phyloP scores from a whole-genome alignment of 441 rosid species.

The Gossypium lobatum region DNA sequence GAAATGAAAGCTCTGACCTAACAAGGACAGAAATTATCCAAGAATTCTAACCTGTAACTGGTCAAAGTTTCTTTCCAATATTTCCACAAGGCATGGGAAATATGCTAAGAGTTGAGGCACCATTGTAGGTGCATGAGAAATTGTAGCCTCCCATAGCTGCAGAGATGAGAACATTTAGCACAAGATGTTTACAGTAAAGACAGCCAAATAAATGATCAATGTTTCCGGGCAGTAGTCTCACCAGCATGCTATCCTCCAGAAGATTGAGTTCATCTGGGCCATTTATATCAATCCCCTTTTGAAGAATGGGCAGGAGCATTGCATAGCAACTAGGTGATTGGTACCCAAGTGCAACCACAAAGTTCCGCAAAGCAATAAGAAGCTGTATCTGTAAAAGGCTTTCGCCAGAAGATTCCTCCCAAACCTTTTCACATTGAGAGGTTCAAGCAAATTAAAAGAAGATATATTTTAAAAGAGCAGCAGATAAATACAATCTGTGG shows the following conservation, averaged over 20 bases:
- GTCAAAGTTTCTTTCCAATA: constrained; percentile 90
- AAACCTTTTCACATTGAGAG: constrained; percentile 42
- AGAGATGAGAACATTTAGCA: constrained; percentile 21
- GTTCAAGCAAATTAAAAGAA: constrained; percentile 9
- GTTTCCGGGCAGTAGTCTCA: constrained; percentile 26
- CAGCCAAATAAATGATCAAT: constrained; percentile 10
- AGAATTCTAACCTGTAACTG: constrained; percentile 71
- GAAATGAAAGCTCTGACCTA: neutral
- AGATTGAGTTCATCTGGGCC: constrained; percentile 93
- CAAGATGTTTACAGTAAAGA: constrained; percentile 13
- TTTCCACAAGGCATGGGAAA: constrained; percentile 77
- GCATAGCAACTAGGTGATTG: constrained; percentile 78
- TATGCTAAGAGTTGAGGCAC: constrained; percentile 74
- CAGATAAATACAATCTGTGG: neutral
- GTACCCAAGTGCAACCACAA: constrained; percentile 84
- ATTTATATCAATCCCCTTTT: constrained; percentile 75
- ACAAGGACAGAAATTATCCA: neutral
- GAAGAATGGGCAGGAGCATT: constrained; percentile 81
- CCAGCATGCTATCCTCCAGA: constrained; percentile 94
- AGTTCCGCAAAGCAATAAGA: constrained; percentile 85
- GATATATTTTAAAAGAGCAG: neutral
- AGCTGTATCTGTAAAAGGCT: constrained; percentile 98
- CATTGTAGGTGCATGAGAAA: constrained; percentile 88
- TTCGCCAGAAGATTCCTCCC: constrained; percentile 98
- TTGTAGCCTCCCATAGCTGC: constrained; percentile 97